Evolutionary conservation across 31 red algal species (phyloP).

Genomic region (Asparagopsis taxiformis): DNA sequence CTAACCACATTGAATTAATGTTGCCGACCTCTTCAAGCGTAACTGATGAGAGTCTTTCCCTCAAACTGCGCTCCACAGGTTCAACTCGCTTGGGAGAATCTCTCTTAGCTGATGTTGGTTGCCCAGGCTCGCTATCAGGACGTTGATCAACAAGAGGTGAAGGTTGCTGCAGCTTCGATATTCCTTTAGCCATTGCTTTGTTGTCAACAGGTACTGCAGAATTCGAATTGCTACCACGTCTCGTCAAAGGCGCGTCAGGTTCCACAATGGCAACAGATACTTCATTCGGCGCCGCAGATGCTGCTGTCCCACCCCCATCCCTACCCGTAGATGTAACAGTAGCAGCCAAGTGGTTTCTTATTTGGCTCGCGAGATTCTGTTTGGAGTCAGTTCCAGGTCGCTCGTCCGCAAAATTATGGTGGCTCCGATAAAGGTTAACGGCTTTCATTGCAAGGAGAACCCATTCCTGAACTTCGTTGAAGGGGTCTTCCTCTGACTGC

Average conservation of each 20-base stretch:
- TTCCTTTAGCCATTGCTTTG: background rate
- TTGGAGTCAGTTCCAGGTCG: background rate
- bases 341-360: background rate
- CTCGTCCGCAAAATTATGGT: background rate
- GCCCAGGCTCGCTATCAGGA: background rate
- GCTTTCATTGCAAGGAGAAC: background rate
- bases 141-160: too few relatives aligned
- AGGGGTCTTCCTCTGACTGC: too few relatives aligned
- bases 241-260: background rate
- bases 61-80: background rate
- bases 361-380: background rate
- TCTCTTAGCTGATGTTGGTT: background rate
- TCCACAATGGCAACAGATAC: background rate
- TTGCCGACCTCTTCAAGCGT: background rate
- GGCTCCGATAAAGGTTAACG: background rate
- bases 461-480: background rate
- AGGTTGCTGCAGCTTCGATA: background rate
- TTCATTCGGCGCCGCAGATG: background rate
- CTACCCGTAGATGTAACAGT: background rate
- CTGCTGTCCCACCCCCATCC: too few relatives aligned
- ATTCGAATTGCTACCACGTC: background rate
- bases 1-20: background rate
- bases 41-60: background rate
- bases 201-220: background rate
- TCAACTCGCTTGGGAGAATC: background rate